Percentiles rank a stretch among this genome's conserved stretches.
Conservation (phyloP, 371 early-diverging fungal species). For the Phascolomyces articulosus region DNA sequence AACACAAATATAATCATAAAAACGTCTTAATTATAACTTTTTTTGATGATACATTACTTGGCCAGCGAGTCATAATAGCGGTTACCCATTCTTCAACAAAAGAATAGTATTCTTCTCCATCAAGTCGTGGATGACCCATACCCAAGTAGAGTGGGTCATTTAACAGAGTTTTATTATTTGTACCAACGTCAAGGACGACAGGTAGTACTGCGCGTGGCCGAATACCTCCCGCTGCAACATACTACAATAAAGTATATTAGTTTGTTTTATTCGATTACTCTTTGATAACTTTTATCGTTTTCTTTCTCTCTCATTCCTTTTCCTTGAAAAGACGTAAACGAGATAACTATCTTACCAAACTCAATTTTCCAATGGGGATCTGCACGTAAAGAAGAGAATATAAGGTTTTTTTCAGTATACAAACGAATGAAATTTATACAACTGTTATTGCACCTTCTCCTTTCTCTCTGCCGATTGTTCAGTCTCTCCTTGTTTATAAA, state of each 20-base stretch:
- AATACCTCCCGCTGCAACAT: constrained; percentile 70
- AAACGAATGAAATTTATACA: too few species aligned
- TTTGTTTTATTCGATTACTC: too few species aligned
- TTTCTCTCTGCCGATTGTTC: too few species aligned
- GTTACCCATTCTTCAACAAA: constrained; percentile 73
- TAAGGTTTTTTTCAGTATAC: neutral
- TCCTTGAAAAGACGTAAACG: too few species aligned
- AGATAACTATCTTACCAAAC: constrained; percentile 61
- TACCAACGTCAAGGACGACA: constrained; percentile 71
- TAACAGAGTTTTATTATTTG: constrained; percentile 60
- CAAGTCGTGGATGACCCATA: constrained; percentile 64
- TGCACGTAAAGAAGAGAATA: neutral
- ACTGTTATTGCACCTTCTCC: too few species aligned
- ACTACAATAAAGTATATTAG: too few species aligned
- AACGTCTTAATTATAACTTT: neutral
- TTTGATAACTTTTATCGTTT: too few species aligned
- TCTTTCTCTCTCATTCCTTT: too few species aligned
- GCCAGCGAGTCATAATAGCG: constrained; percentile 62
- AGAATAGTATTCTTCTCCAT: constrained; percentile 62
- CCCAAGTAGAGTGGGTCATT: constrained; percentile 71
- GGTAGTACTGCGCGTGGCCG: constrained; percentile 67
- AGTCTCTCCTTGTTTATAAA: too few species aligned
- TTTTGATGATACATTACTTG: constrained; percentile 38
- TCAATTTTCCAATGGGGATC: constrained; percentile 63
- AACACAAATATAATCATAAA: constrained; percentile 32